Base-by-base conservation (phyloP, 352 stramenopile species). In the Detonula confervacea region DNA sequence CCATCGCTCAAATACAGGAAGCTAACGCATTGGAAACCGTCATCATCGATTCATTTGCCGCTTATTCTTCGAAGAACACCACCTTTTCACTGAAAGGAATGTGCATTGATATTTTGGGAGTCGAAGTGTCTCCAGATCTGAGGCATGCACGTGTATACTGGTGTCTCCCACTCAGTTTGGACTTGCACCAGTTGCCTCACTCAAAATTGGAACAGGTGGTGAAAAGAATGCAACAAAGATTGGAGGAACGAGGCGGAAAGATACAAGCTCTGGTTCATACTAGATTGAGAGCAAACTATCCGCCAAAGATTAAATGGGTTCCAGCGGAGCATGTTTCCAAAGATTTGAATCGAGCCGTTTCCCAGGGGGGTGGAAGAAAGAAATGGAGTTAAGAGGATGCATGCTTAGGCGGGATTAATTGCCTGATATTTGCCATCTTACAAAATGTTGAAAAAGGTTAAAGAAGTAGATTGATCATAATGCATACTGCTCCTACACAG, bases 261-360 rank as follows among this genome's bases (percentile, higher is more conserved):
- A 78, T 85, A 60, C 77, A 85, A 57, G 73, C 39, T 30, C 46
- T 85, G 25, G 77, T 85, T 35, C 71, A 81, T 71, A 68, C 37
- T 27, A 66, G 65, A 20, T 52, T 85, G 25, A 60, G 77, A 33
- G 67, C 65, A 14, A 79, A 85, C 63, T 80, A 82, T 64, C 77
- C 77, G 9, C 77, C 77, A 35, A 77, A 63, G 22, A 55, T 85
- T 18, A 55, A 73, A 20, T 84, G 62, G 56, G 62, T 80, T 25
- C 54, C 76, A 7, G 69, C 69, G 18, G 63, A 79, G 12, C 76
- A 84, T 69, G 59, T 84, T n/a, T 64, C 44, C 33, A 84, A 52
- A 52, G 68, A 84, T 71, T 56, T 79, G 29, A 84, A 68, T 39
- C 25, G 62, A 20, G 62, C 44, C 37, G 54, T 74, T 68, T 74